A percentile compares a stretch with the other conserved stretches of the same genome.
Evolutionary conservation across 139 green algal genomes (phyloP).

Genomic region (Parachlorella kessleri): DNA sequence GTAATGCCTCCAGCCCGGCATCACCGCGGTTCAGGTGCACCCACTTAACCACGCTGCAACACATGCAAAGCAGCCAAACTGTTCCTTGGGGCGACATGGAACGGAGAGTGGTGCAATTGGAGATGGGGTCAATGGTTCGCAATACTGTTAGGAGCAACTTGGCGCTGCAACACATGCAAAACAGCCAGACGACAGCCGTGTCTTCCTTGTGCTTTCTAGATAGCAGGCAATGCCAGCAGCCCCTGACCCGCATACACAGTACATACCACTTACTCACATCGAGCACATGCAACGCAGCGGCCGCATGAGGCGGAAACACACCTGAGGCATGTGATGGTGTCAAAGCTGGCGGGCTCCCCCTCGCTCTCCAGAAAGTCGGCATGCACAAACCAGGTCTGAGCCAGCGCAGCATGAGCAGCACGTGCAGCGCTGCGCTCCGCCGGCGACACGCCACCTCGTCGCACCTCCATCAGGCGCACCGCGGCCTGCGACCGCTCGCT

Average conservation of each 20-base stretch:
- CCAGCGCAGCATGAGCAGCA: not conserved
- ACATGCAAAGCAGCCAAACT: too few relatives aligned
- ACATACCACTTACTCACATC: too few relatives aligned
- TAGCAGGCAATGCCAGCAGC: too few relatives aligned
- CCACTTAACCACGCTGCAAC: slow-evolving; percentile 88
- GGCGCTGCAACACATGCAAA: too few relatives aligned
- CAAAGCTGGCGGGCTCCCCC: slow-evolving; percentile 13
- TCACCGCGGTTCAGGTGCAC: slow-evolving; percentile 93
- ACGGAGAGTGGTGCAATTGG: not conserved
- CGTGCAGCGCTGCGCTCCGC: slow-evolving; percentile 11
- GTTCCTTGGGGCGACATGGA: not conserved
- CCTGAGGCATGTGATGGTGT: slow-evolving; percentile 30
- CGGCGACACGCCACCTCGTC: not conserved
- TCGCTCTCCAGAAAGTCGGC: slow-evolving; percentile 25
- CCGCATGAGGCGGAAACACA: too few relatives aligned
- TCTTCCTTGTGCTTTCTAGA: too few relatives aligned
- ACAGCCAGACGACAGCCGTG: too few relatives aligned
- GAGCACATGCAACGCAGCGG: too few relatives aligned
- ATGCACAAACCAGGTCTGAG: slow-evolving; percentile 37
- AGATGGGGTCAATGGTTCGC: too few relatives aligned
- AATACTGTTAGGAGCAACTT: too few relatives aligned
- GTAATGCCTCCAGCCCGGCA: slow-evolving; percentile 70
- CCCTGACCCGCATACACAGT: too few relatives aligned
- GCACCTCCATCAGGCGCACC: not conserved
- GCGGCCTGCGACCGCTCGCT: slow-evolving; percentile 14